Base-by-base conservation (phyloP, 306 rosid species). In the Alnus rubra region DNA sequence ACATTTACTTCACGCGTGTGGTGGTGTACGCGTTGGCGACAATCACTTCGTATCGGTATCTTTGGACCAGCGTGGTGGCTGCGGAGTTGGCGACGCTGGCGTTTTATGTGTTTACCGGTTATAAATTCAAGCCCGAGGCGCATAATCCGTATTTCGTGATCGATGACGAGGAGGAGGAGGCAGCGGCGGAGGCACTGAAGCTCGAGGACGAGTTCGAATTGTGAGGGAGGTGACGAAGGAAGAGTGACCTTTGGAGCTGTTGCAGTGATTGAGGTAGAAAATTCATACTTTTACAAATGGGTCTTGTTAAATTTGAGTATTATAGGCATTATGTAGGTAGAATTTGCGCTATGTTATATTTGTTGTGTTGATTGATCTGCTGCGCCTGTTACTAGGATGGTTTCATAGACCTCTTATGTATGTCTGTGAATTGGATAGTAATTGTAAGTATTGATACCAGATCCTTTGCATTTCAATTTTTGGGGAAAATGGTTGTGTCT, bases 161-260 rank as follows among this genome's bases (percentile, higher is more conserved):
- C 31, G 97, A 92, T 70, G 98, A 94, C 56, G 98, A 94, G 73
- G 98, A 94, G 85, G 98, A 94, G 82, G 97, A 94, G 84, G 98
- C 98, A 47, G 98, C 98, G 0, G 97, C 91, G 0, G 98, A 94
- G 87, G 90, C 91, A 13, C 80, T 94, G 86, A 94, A 94, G 94
- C 93, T 92, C 68, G 97, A 94, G 74, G 98, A 92, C 78, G 98
- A 94, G 81, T 92, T 94, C 28, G 98, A 94, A 74, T 89, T 94
- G 89, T 94, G 76, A 90, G 69, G 78, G 59, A n/a, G 44, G 13
- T 54, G 44, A 59, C 39, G 58, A 16, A 50, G 52, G 45, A 76
- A 49, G 52, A 12, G 52, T 49, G 77, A 73, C 67, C 77, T 80
- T 80, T 78, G 74, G 75, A 54, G 75, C 63, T 81, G 83, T 78